A percentile compares a stretch with the other conserved stretches of the same genome.
Conservation (phyloP, 2,329 filamentous ascomycete species). For the Aureobasidium musti region DNA sequence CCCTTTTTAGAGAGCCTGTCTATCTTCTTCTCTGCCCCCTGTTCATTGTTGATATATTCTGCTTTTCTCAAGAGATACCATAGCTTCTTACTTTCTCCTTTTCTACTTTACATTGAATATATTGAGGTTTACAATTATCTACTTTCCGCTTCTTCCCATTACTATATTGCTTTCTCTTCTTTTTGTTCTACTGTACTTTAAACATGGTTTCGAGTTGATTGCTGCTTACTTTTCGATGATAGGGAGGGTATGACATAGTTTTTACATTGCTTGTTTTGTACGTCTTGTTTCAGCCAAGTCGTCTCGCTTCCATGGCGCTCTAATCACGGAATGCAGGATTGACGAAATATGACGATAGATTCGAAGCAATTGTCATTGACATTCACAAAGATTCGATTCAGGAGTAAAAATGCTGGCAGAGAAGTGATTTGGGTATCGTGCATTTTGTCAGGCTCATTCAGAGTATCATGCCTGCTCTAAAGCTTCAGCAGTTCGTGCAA, state of each 20-base stretch:
- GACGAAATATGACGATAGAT: not conserved
- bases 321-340: not conserved
- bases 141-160: no score
- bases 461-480: conserved; percentile 13
- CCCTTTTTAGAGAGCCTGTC: not conserved
- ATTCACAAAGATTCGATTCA: not conserved
- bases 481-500: not conserved
- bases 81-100: conserved; percentile 9
- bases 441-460: not conserved
- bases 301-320: not conserved
- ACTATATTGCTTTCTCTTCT: not conserved
- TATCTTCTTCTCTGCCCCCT: not conserved
- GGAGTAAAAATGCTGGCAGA: not conserved
- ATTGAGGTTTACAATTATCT: not conserved
- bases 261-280: not conserved
- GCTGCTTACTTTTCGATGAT: not conserved
- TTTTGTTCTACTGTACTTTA: not conserved
- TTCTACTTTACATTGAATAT: not conserved
- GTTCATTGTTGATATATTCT: conserved; percentile 8
- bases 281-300: not conserved
- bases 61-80: conserved; percentile 23
- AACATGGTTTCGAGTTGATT: not conserved
- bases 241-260: not conserved
- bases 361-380: not conserved
- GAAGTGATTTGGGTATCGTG: not conserved